These are phyloP conservation scores for Emericellopsis cladophorae DNA, from an alignment of 2,329 filamentous ascomycete genomes.

Conservation along the genomic window DNA sequence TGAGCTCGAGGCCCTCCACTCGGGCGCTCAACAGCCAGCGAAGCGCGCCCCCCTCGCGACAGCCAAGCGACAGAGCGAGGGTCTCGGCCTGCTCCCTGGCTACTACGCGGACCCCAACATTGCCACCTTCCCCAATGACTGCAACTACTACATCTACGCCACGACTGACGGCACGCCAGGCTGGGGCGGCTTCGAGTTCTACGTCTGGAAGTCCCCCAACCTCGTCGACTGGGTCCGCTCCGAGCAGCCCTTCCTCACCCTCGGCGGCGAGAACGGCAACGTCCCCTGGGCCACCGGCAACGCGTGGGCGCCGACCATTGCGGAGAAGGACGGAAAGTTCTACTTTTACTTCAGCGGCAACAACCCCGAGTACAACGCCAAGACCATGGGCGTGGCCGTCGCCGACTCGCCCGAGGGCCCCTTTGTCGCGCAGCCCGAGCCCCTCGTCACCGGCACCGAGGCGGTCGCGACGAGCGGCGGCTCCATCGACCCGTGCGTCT, in stretches of 20 bases:
- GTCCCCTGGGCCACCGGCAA: conserved; percentile 55
- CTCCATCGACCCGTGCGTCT: conserved; percentile 50
- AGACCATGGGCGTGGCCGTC: conserved; percentile 50
- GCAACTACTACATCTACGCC: conserved; percentile 32
- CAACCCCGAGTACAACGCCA: conserved; percentile 38
- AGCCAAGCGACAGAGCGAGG: neutral
- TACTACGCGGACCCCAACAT: conserved; percentile 34
- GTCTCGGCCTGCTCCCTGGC: conserved; percentile 15
- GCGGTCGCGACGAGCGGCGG: conserved; percentile 15
- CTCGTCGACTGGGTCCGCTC: conserved; percentile 27
- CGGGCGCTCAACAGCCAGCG: no score
- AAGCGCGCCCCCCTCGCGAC: conserved; percentile 4
- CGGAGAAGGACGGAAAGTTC: conserved; percentile 45
- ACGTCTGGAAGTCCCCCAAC: conserved; percentile 30
- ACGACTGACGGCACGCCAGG: conserved; percentile 30
- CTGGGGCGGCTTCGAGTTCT: conserved; percentile 34
- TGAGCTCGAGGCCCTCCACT: conserved; percentile 21
- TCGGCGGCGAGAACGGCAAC: conserved; percentile 32
- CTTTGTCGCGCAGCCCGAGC: conserved; percentile 37
- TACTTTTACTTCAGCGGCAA: conserved; percentile 49
- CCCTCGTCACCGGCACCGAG: conserved; percentile 46
- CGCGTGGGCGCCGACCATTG: conserved; percentile 54
- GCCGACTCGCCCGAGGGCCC: conserved; percentile 44
- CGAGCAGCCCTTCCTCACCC: conserved; percentile 25
- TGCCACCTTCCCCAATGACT: conserved; percentile 20